These are phyloP conservation scores for Theobroma grandiflorum DNA, from an alignment of 441 rosid species.

Conservation along the genomic window DNA sequence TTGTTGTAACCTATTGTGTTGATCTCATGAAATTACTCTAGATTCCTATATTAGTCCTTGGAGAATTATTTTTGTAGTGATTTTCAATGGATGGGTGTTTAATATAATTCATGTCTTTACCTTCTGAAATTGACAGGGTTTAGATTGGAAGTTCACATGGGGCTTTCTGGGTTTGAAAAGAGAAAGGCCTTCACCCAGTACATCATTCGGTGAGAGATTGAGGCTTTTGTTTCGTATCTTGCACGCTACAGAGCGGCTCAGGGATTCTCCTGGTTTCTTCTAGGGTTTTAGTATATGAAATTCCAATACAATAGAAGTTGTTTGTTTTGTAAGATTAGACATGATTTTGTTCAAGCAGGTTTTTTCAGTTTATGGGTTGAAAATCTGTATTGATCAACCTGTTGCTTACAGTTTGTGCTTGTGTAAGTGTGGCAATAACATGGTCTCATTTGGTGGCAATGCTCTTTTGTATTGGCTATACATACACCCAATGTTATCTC, in stretches of 20 bases:
- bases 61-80: not conserved
- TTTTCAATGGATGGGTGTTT: not conserved
- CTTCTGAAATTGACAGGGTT: constrained; percentile 32
- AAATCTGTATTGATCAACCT: constrained; percentile 5
- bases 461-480: not conserved
- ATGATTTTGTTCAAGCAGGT: constrained; percentile 5
- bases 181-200: constrained; percentile 14
- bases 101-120: not conserved
- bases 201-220: not conserved
- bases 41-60: not conserved
- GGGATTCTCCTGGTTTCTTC: not conserved
- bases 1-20: not conserved
- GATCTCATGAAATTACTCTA: not conserved
- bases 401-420: not conserved
- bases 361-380: constrained; percentile 9
- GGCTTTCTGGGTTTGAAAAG: not conserved
- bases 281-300: constrained; percentile 18
- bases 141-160: not conserved
- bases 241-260: not conserved
- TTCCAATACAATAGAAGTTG: constrained; percentile 10
- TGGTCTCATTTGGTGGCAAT: not conserved
- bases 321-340: constrained; percentile 24
- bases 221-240: not conserved
- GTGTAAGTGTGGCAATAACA: not conserved
- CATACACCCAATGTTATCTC: not conserved